These are phyloP conservation scores for Fragaria iinumae DNA, from an alignment of 306 rosid genomes.

Conservation along the genomic window DNA sequence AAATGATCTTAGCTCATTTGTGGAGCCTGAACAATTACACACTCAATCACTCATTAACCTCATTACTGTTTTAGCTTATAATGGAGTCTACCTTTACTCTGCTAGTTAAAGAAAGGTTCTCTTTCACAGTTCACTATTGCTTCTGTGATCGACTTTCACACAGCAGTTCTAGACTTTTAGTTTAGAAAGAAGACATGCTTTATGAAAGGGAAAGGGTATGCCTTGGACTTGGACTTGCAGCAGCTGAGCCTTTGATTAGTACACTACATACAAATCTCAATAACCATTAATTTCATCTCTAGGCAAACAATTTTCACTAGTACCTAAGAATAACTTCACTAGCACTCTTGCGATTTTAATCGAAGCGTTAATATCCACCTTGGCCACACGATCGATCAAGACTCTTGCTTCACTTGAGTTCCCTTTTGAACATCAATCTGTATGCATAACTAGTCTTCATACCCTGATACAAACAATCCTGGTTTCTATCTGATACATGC, in stretches of 20 bases:
- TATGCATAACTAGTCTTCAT: background rate
- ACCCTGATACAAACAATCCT: background rate
- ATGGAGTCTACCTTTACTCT: background rate
- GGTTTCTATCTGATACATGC: background rate
- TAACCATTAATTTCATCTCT: background rate
- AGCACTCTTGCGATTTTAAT: background rate
- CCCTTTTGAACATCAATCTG: background rate
- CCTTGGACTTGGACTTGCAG: background rate
- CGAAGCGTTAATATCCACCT: background rate
- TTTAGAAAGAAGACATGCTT: slow-evolving; percentile 6
- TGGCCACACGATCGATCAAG: background rate
- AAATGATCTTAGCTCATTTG: background rate
- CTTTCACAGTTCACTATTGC: background rate
- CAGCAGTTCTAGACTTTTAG: background rate
- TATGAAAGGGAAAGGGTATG: background rate
- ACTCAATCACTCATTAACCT: background rate
- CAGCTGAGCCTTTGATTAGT: background rate
- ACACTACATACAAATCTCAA: background rate
- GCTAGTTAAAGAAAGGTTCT: background rate
- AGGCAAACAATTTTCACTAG: background rate
- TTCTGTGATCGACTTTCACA: slow-evolving; percentile 2
- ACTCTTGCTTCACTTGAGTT: background rate
- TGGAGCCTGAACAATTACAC: background rate
- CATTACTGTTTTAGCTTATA: background rate
- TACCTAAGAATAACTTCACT: background rate